phyloP scores from a whole-genome alignment of 1,139 yeast species.

The Sugiyamaella novakii region DNA sequence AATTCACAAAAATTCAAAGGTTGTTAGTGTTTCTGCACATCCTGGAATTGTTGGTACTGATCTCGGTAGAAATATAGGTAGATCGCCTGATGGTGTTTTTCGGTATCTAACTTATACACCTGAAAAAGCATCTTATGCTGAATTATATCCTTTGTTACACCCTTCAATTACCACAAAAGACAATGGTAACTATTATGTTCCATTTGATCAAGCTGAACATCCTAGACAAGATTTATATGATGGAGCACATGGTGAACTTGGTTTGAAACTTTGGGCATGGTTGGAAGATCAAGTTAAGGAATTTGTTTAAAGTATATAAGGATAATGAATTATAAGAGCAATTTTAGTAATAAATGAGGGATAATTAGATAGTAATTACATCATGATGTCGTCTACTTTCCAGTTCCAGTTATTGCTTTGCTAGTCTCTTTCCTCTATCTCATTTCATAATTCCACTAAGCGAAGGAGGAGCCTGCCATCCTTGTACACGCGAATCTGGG shows the following conservation, averaged over 20 bases:
- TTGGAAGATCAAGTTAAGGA: slow-evolving; percentile 35
- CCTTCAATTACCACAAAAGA: slow-evolving; percentile 43
- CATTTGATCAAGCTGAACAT: slow-evolving; percentile 32
- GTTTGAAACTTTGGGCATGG: slow-evolving; percentile 40
- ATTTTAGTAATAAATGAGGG: too few species aligned
- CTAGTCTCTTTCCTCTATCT: too few species aligned
- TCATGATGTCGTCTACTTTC: too few species aligned
- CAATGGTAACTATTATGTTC: slow-evolving; percentile 42
- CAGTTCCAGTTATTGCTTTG: too few species aligned
- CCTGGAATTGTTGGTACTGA: slow-evolving; percentile 54
- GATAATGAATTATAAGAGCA: too few species aligned
- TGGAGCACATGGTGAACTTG: slow-evolving; percentile 39
- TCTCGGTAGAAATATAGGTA: slow-evolving; percentile 46
- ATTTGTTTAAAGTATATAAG: too few species aligned
- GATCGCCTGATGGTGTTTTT: slow-evolving; percentile 27
- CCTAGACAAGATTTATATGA: slow-evolving; percentile 33
- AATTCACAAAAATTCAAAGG: slow-evolving; percentile 41
- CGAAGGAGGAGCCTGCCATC: too few species aligned
- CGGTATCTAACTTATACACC: slow-evolving; percentile 4
- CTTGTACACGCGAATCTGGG: too few species aligned
- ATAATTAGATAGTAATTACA: too few species aligned
- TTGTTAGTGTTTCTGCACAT: slow-evolving; percentile 46
- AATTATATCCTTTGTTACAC: slow-evolving; percentile 46
- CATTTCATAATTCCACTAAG: too few species aligned
- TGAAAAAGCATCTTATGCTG: slow-evolving; percentile 39